phyloP scores from a whole-genome alignment of 768 basidiomycete species.

The Boletellus ananas region DNA sequence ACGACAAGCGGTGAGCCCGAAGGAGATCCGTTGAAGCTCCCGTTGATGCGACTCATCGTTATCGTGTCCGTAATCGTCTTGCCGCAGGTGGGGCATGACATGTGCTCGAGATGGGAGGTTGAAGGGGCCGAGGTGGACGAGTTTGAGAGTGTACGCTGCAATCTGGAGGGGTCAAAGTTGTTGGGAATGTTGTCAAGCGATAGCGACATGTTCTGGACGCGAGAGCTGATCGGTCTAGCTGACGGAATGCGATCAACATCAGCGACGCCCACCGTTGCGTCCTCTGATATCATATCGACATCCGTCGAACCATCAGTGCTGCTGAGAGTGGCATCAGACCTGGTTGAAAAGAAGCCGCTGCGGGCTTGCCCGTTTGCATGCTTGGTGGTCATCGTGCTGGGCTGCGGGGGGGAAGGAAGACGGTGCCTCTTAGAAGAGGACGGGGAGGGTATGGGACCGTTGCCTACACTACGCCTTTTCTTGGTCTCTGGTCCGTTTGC shows the following conservation, averaged over 20 bases:
- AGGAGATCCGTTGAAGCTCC: conserved; percentile 24
- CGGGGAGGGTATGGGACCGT: conserved; percentile 32
- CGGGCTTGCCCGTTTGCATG: conserved; percentile 5
- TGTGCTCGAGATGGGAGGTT: conserved; percentile 38
- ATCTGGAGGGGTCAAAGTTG: conserved; percentile 34
- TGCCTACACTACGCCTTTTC: conserved; percentile 42
- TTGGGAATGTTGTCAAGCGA: conserved; percentile 48
- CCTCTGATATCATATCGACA: conserved; percentile 29
- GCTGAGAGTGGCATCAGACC: conserved; percentile 18
- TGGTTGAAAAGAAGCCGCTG: conserved; percentile 22
- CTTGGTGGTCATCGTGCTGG: conserved; percentile 21
- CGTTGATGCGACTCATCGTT: conserved; percentile 31
- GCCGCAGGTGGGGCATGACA: conserved; percentile 55
- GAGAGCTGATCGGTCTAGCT: conserved; percentile 25
- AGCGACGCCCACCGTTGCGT: conserved; percentile 24
- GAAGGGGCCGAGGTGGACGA: conserved; percentile 43
- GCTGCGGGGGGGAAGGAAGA: conserved; percentile 22
- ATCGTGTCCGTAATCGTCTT: conserved; percentile 44
- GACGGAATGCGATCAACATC: conserved; percentile 20
- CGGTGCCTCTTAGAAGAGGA: conserved; percentile 27
- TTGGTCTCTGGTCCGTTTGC: conserved; percentile 39
- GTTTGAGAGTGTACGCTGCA: conserved; percentile 31
- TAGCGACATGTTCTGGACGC: conserved; percentile 43
- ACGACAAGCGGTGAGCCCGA: conserved; percentile 43
- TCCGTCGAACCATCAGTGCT: conserved; percentile 14